These are phyloP conservation scores for Dactylellina leptospora DNA, from an alignment of 2,329 filamentous ascomycete species.

Conservation along the genomic window DNA sequence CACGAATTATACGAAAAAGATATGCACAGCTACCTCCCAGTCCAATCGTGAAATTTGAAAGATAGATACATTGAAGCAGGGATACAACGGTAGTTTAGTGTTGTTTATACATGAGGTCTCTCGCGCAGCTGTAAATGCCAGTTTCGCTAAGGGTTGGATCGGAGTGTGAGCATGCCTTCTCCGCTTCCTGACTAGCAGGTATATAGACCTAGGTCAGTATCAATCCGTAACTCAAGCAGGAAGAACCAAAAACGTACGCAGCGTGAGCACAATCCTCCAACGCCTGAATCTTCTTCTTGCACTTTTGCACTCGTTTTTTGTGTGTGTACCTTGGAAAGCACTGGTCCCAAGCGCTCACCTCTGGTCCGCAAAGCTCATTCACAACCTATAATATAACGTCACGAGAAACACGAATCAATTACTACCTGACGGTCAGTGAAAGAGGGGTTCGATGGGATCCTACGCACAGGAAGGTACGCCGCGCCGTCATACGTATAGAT, in stretches of 20 bases:
- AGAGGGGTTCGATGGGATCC: too few species aligned
- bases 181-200: slow-evolving; percentile 31
- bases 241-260: slow-evolving; percentile 24
- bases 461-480: slow-evolving; percentile 21
- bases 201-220: slow-evolving; percentile 3
- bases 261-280: slow-evolving; percentile 40
- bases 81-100: not conserved
- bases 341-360: slow-evolving; percentile 35
- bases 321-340: slow-evolving; percentile 48
- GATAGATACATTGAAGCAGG: not conserved
- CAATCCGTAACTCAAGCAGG: not conserved
- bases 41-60: not conserved
- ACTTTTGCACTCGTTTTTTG: slow-evolving; percentile 44
- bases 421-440: too few species aligned
- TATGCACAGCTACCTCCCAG: too few species aligned
- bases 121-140: slow-evolving; percentile 25
- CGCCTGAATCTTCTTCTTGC: slow-evolving; percentile 33
- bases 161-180: slow-evolving; percentile 32
- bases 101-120: slow-evolving; percentile 14
- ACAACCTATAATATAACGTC: slow-evolving; percentile 19
- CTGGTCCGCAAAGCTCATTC: slow-evolving; percentile 33
- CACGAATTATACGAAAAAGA: too few species aligned
- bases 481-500: slow-evolving; percentile 37
- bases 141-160: slow-evolving; percentile 31
- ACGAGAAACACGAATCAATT: not conserved